phyloP scores from a whole-genome alignment of 2,329 filamentous ascomycete species.

The Trichoderma harzianum region DNA sequence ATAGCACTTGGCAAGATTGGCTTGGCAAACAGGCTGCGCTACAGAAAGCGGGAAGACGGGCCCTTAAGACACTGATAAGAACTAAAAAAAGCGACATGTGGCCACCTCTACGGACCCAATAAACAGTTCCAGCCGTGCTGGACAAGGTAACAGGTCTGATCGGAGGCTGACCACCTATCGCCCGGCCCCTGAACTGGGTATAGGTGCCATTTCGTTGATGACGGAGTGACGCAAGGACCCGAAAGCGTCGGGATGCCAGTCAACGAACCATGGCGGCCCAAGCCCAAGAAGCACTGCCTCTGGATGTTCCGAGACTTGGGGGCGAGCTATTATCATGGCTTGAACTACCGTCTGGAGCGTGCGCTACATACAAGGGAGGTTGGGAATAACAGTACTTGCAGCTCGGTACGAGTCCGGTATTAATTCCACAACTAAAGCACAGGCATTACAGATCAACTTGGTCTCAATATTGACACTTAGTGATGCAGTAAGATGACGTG shows the following conservation, averaged over 20 bases:
- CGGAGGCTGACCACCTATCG: slow-evolving; percentile 2
- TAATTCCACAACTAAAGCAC: background rate
- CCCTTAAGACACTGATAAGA: background rate
- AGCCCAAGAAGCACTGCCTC: slow-evolving; percentile 1
- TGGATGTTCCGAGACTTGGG: background rate
- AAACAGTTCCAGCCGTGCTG: background rate
- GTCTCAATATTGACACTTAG: background rate
- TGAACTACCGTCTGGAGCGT: background rate
- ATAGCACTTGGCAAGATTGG: background rate
- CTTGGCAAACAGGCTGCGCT: background rate
- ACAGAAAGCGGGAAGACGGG: background rate
- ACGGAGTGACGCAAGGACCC: slow-evolving; percentile 18
- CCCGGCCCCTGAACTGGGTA: slow-evolving; percentile 13
- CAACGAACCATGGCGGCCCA: background rate
- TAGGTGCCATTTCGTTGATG: background rate
- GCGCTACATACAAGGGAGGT: background rate
- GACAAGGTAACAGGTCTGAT: slow-evolving; percentile 3
- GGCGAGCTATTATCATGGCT: background rate
- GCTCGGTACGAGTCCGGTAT: background rate
- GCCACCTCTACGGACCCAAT: background rate
- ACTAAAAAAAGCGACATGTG: slow-evolving; percentile 10
- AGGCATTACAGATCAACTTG: background rate
- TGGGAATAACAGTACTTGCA: background rate
- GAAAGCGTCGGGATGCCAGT: background rate
- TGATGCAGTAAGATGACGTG: slow-evolving; percentile 9